Base-by-base conservation (phyloP, 108 stramenopile species). In the Skeletonema marinoi region DNA sequence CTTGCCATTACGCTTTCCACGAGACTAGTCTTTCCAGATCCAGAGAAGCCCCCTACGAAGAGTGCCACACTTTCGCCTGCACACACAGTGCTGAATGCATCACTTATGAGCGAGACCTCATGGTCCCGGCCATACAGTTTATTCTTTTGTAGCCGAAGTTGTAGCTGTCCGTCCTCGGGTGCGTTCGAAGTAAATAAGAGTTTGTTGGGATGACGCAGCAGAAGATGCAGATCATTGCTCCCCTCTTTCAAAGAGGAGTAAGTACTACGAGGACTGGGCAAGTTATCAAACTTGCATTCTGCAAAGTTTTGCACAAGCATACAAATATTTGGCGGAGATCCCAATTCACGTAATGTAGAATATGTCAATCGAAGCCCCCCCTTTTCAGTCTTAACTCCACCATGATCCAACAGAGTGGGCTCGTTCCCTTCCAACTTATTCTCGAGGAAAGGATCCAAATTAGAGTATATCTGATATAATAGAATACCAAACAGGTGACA, bases 81-180 rank as follows among this genome's bases (percentile, higher is more conserved):
- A 14, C 65, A 75, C 12, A 82, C 81, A 14, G 66, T 60, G 56
- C 70, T 71, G 42, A 75, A 82, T 60, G 81, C 70, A 39, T 82
- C 65, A 11, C 61, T 74, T 13, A 81, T 68, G 29, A 56, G 9
- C 1, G 56, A 54, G 10, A 74, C 54, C 30, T 81, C 73, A 21
- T 70, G 38, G 29, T 63, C 50, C 38, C 80, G 33, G 13, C 80
- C 80, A 50, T 81, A 81, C 7, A 81, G 17, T 35, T 74, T 79
- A 29, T 39, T 39, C 33, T 68, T 71, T 48, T 25, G 32, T 9
- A 70, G n/a, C 5, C 19, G 38, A 42, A 58, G 16, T 62, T 70
- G 19, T 14, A 36, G 35, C 13, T 41, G 35, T 41, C 54, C 58
- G 25, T 16, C 21, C 51, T 25, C 21, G 8, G 25, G 3, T 21